Evolutionary conservation across 108 stramenopile species (phyloP).

Genomic region (Chaetoceros muelleri): DNA sequence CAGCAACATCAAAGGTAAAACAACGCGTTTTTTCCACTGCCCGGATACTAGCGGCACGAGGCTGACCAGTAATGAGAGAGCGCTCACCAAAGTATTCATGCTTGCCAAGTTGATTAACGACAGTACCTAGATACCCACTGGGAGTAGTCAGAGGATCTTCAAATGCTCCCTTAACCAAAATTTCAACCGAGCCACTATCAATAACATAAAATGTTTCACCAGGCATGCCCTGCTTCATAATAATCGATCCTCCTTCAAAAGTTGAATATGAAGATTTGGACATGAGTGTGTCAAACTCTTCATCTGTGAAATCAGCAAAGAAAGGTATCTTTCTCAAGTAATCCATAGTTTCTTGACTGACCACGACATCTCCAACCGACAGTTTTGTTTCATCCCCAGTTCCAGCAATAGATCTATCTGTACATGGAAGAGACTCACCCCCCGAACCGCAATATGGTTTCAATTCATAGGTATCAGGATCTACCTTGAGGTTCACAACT

Average conservation of each 20-base stretch:
- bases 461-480: constrained; percentile 32
- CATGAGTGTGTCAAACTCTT: constrained; percentile 51
- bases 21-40: constrained; percentile 46
- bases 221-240: constrained; percentile 70
- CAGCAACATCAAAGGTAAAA: constrained; percentile 59
- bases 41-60: constrained; percentile 79
- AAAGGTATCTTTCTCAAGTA: constrained; percentile 46
- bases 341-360: constrained; percentile 34
- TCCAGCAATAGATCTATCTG: constrained; percentile 5
- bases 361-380: constrained; percentile 29
- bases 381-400: constrained; percentile 23
- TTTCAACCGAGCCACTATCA: constrained; percentile 69
- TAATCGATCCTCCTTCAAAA: constrained; percentile 56
- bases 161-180: constrained; percentile 60
- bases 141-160: constrained; percentile 75
- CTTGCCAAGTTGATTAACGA: constrained; percentile 54
- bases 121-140: constrained; percentile 50
- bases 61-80: constrained; percentile 81
- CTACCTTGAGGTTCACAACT: constrained; percentile 50
- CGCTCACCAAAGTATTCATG: constrained; percentile 86
- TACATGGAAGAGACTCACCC: constrained; percentile 4
- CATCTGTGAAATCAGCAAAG: constrained; percentile 48
- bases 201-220: constrained; percentile 81
- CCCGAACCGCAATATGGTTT: constrained; percentile 25
- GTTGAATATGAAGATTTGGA: constrained; percentile 57